These are phyloP conservation scores for Knoxdaviesia proteae DNA, from an alignment of 2,329 filamentous ascomycete genomes.

Conservation along the genomic window DNA sequence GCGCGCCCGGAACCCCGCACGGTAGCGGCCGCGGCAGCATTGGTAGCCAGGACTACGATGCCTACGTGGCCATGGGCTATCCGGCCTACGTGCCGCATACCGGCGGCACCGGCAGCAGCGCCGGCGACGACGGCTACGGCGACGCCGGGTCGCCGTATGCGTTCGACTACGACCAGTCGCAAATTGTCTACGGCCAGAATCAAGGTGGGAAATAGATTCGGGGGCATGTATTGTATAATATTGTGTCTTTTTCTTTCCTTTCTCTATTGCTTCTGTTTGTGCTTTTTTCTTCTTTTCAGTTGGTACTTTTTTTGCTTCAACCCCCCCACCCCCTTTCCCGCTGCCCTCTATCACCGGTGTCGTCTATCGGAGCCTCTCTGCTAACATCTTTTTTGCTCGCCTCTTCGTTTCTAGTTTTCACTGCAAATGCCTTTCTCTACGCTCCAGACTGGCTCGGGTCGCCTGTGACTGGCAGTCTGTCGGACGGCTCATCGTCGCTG, in stretches of 20 bases:
- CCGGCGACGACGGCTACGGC: slow-evolving; percentile 2
- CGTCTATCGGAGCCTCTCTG: too few relatives aligned
- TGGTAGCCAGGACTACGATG: slow-evolving; percentile 9
- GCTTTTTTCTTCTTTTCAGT: neutral
- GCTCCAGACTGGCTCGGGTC: too few relatives aligned
- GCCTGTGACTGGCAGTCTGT: too few relatives aligned
- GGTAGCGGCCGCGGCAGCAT: slow-evolving; percentile 14
- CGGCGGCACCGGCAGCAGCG: slow-evolving; percentile 1
- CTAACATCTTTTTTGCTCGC: neutral
- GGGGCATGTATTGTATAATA: slow-evolving; percentile 1
- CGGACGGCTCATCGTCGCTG: too few relatives aligned
- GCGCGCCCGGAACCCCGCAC: slow-evolving; percentile 7
- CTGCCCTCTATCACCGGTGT: too few relatives aligned
- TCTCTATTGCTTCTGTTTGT: neutral
- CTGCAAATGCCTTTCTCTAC: too few relatives aligned
- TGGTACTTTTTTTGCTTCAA: neutral
- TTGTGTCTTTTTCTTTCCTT: neutral
- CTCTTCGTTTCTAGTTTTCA: neutral
- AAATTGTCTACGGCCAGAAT: neutral
- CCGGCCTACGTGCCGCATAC: neutral
- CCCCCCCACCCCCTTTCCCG: neutral
- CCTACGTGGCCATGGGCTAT: neutral
- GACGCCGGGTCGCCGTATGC: neutral
- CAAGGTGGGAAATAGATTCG: slow-evolving; percentile 2
- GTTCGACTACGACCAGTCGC: neutral